A percentile compares a stretch with the other conserved stretches of the same genome.
phyloP scores from a whole-genome alignment of 169 alveolate species.

The Amoebophrya sp. region DNA sequence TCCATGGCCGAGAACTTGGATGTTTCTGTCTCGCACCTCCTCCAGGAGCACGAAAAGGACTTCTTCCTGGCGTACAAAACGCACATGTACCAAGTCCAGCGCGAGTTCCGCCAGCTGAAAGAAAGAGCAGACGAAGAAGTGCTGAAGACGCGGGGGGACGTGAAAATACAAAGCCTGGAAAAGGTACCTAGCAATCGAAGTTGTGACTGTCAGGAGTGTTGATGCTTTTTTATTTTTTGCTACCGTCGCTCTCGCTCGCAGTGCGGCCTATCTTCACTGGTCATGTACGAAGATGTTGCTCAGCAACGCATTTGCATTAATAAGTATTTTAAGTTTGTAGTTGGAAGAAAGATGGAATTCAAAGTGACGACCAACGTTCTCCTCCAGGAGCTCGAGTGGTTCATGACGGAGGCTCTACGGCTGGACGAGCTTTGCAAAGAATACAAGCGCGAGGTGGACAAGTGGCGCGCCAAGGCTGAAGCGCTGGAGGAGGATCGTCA shows the following conservation, averaged over 20 bases:
- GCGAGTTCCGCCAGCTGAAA: not conserved
- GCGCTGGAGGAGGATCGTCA: conserved; percentile 33
- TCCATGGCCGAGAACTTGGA: not conserved
- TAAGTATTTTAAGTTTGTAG: no score
- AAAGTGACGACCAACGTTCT: no score
- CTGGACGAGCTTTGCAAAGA: conserved; percentile 34
- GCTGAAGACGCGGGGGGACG: not conserved
- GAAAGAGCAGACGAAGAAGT: not conserved
- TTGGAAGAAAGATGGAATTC: no score
- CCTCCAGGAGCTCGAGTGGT: conserved; percentile 21
- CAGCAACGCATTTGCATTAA: no score
- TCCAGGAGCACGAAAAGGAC: not conserved
- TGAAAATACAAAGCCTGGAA: not conserved
- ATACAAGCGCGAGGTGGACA: conserved; percentile 24
- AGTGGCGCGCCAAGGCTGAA: conserved; percentile 32
- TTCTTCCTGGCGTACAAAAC: not conserved
- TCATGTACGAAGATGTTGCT: no score
- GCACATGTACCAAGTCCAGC: not conserved
- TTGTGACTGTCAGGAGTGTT: no score
- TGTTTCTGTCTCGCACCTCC: not conserved
- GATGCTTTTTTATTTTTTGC: no score
- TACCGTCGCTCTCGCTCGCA: no score
- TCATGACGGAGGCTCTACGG: conserved; percentile 34
- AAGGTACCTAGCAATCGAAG: no score
- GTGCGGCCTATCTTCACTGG: no score